Evolutionary conservation across 2,329 filamentous ascomycete species (phyloP), one percentile per base, ranked within the genome.

Genomic region (Paraphaeosphaeria minitans): DNA sequence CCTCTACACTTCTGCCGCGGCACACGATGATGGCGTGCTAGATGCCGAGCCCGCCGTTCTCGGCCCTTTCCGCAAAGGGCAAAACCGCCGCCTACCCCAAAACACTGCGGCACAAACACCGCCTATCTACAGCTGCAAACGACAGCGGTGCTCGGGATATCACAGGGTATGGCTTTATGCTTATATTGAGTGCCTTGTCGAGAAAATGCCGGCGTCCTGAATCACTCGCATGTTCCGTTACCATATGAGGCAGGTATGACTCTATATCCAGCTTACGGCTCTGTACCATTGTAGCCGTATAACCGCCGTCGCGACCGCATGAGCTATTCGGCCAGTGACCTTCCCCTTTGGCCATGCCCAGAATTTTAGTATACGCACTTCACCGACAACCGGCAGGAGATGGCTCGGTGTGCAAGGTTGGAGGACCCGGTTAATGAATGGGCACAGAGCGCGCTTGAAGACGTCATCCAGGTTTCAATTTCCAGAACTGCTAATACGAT

Each of bases 271-370:
- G 22, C 35, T 21, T 42, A 43, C 37, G 19, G n/a, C n/a, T 31
- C 14, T 46, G 27, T 46, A 29, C 5, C 9, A 29, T 22, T 13
- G 16, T 29, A 29, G 43, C 43, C 43, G 43, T 46, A 16, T 46
- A 46, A 46, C 43, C 37, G 50, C 37, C 50, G n/a, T 16, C 37
- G 37, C 31, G 22, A 42, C 50, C 21, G 50, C 37, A 22, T 43
- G 50, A 53, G 24, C 37, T 31, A 42, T 29, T 43, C 22, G 9
- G 24, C 5, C 13, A 22, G 37, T 21, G 35, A 53, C 50, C 50
- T 53, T 53, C 50, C 50, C 35, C 37, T 42, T 53, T 33, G 8
- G 50, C 24, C 37, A 31, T 42, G 50, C 50, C 50, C 50, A 53
- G 50, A 53, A 43, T 3, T 42, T 43, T 53, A 53, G 50, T 33